Percentiles rank a stretch among this genome's conserved stretches.
Evolutionary conservation across 805 yeast species (phyloP).

Genomic region (Komagataella pastoris): DNA sequence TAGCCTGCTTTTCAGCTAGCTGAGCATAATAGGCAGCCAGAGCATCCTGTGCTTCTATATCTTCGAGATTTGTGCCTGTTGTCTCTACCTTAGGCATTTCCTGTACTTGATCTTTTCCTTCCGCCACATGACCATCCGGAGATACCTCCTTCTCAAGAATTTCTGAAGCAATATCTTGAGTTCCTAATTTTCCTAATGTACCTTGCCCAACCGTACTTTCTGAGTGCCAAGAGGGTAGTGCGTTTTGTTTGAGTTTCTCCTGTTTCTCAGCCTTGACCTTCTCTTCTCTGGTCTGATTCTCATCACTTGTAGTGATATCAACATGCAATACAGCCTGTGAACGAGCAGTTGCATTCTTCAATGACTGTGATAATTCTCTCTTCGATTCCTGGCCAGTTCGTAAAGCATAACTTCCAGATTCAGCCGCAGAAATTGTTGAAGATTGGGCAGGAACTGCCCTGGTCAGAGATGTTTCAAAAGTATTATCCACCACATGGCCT

Average conservation of each 20-base stretch:
- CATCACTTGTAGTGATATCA: slow-evolving; percentile 80
- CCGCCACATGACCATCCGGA: slow-evolving; percentile 6
- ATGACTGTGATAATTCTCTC: slow-evolving; percentile 13
- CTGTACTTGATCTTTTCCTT: slow-evolving; percentile 2
- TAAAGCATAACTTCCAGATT: slow-evolving; percentile 30
- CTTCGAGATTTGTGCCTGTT: slow-evolving; percentile 21
- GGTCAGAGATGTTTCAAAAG: slow-evolving; percentile 75
- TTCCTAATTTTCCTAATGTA: slow-evolving; percentile 39
- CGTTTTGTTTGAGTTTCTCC: slow-evolving; percentile 75
- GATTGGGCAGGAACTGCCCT: slow-evolving; percentile 79
- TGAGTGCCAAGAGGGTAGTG: slow-evolving; percentile 94
- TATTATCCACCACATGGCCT: slow-evolving; percentile 69
- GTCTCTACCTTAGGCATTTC: slow-evolving; percentile 1
- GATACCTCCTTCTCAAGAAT: slow-evolving; percentile 9
- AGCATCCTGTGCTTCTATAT: slow-evolving; percentile 61
- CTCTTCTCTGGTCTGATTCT: slow-evolving; percentile 52
- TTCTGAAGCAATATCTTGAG: slow-evolving; percentile 27
- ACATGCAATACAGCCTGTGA: slow-evolving; percentile 84
- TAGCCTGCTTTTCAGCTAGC: slow-evolving; percentile 55
- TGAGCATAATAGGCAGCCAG: slow-evolving; percentile 66
- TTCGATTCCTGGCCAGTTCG: slow-evolving; percentile 19
- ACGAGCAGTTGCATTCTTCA: slow-evolving; percentile 21
- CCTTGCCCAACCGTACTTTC: slow-evolving; percentile 77
- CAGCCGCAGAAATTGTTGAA: slow-evolving; percentile 40
- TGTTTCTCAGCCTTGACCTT: slow-evolving; percentile 54